phyloP scores from a whole-genome alignment of 176 grass and related monocot genomes.

The Avena sativa region DNA sequence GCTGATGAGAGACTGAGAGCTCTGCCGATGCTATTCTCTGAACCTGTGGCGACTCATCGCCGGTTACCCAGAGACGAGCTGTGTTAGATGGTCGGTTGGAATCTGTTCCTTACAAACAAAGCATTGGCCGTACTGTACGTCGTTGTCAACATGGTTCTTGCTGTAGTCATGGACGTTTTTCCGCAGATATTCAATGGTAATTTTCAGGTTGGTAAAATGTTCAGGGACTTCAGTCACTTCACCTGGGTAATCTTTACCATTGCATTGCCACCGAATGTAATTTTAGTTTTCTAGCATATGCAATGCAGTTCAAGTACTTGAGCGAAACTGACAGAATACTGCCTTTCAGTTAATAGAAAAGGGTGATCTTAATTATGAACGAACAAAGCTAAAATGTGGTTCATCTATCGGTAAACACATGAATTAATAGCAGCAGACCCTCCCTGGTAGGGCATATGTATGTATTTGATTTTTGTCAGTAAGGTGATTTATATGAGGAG shows the following conservation, averaged over 20 bases:
- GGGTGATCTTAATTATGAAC: too few relatives aligned
- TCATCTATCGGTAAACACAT: too few relatives aligned
- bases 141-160: neutral
- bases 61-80: conserved; percentile 29
- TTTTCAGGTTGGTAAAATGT: conserved; percentile 17
- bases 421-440: too few relatives aligned
- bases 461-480: neutral
- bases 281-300: neutral
- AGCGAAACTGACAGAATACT: neutral
- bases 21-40: conserved; percentile 56
- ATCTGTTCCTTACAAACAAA: conserved; percentile 35
- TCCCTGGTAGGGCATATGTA: neutral
- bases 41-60: conserved; percentile 46
- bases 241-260: neutral
- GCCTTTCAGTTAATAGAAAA: neutral
- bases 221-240: neutral
- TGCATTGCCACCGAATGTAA: neutral
- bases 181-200: neutral
- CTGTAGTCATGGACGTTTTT: neutral
- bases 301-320: neutral
- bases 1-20: conserved; percentile 38
- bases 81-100: neutral
- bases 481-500: neutral
- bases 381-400: too few relatives aligned
- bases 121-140: conserved; percentile 35